Evolutionary conservation across 306 rosid genomes (phyloP).

Genomic region (Lablab purpureus): DNA sequence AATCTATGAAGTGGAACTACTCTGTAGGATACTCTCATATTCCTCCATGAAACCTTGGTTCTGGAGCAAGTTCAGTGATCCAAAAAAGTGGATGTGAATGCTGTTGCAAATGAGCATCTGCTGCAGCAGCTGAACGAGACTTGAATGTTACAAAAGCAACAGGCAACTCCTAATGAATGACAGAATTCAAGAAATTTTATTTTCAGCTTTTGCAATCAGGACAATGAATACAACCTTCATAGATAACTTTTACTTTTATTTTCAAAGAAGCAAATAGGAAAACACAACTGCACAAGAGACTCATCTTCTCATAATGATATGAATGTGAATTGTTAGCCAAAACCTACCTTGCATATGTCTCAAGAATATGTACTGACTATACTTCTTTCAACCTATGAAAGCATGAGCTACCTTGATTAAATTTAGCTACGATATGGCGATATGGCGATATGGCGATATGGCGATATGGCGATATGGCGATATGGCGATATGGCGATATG

Average conservation of each 20-base stretch:
- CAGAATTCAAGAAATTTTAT: conserved; percentile 29
- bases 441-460: too few relatives aligned
- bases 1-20: conserved; percentile 66
- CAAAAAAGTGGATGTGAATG: conserved; percentile 79
- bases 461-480: too few relatives aligned
- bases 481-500: too few relatives aligned
- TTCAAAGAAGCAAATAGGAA: conserved; percentile 23
- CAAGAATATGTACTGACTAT: not conserved
- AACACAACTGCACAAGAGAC: conserved; percentile 19
- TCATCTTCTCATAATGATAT: not conserved
- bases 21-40: conserved; percentile 66
- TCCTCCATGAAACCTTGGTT: conserved; percentile 97
- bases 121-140: conserved; percentile 73
- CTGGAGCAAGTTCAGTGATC: conserved; percentile 89
- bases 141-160: conserved; percentile 88
- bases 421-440: not conserved
- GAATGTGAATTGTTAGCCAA: not conserved
- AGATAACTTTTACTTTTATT: not conserved
- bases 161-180: conserved; percentile 74
- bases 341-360: not conserved
- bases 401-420: not conserved
- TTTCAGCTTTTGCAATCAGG: conserved; percentile 9
- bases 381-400: conserved; percentile 4
- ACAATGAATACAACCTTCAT: conserved; percentile 5
- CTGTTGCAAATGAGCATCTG: conserved; percentile 82